Conservation (phyloP, 306 rosid species). For the Sindora glabra region DNA sequence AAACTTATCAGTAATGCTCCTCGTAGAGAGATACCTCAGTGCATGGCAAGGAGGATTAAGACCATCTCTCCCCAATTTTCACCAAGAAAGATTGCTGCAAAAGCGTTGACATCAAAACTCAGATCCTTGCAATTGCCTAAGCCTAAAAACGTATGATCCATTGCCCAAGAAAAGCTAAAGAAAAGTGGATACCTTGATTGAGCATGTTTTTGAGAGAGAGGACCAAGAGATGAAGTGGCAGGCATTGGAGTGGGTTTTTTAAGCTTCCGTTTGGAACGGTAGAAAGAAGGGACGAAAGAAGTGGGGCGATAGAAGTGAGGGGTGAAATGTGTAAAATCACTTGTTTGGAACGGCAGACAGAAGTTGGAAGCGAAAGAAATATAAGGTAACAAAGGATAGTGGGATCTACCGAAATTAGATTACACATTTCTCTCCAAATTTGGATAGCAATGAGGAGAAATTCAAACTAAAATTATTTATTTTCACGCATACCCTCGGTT, state of each 20-base stretch:
- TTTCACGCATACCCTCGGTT: too few relatives aligned
- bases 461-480: too few relatives aligned
- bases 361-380: too few relatives aligned
- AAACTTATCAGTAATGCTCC: constrained; percentile 71
- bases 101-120: constrained; percentile 50
- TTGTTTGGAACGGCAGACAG: too few relatives aligned
- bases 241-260: constrained; percentile 52
- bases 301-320: too few relatives aligned
- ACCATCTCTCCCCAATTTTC: constrained; percentile 65
- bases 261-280: too few relatives aligned
- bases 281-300: too few relatives aligned
- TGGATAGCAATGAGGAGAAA: too few relatives aligned
- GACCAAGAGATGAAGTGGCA: constrained; percentile 55
- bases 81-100: constrained; percentile 53
- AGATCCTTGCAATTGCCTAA: constrained; percentile 64
- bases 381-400: too few relatives aligned
- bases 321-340: too few relatives aligned
- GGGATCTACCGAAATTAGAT: too few relatives aligned
- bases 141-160: constrained; percentile 66
- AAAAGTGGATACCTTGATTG: constrained; percentile 51
- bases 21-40: constrained; percentile 74
- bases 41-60: constrained; percentile 71
- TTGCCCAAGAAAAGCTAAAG: constrained; percentile 69
- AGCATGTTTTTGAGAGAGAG: constrained; percentile 55
- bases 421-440: too few relatives aligned